phyloP scores from a whole-genome alignment of 2,329 filamentous ascomycete genomes.

The Nothomitra cinnamomea region DNA sequence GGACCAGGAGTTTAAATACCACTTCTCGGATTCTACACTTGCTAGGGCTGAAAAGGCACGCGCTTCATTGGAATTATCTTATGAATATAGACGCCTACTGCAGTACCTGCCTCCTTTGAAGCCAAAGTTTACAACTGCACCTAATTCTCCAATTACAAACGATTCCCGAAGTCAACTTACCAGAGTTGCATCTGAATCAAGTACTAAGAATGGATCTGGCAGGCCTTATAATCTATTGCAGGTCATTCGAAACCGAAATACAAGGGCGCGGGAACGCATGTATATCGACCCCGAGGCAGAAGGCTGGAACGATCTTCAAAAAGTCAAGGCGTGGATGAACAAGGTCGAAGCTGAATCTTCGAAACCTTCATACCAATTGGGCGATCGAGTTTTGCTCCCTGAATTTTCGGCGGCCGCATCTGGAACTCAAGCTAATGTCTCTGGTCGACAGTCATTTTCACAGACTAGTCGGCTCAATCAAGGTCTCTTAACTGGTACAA shows the following conservation, averaged over 20 bases:
- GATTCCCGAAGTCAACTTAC: neutral
- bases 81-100: constrained; percentile 69
- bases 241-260: constrained; percentile 77
- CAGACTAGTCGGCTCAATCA: neutral
- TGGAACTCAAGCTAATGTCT: neutral
- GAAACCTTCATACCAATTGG: neutral
- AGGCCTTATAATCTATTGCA: constrained; percentile 82
- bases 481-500: neutral
- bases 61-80: constrained; percentile 68
- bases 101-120: constrained; percentile 60
- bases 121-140: constrained; percentile 11
- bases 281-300: constrained; percentile 56
- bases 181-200: constrained; percentile 17
- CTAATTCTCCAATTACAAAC: constrained; percentile 22
- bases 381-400: constrained; percentile 4
- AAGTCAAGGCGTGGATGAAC: constrained; percentile 63
- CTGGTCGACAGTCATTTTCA: neutral
- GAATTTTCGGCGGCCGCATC: neutral
- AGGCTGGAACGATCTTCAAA: constrained; percentile 58
- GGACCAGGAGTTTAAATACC: constrained; percentile 32
- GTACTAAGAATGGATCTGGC: constrained; percentile 23
- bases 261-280: constrained; percentile 61
- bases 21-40: constrained; percentile 65
- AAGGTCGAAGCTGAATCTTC: constrained; percentile 36
- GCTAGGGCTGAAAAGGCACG: constrained; percentile 72